Evolutionary conservation across 2,329 filamentous ascomycete species (phyloP).

Genomic region (Cercospora brassicicola): DNA sequence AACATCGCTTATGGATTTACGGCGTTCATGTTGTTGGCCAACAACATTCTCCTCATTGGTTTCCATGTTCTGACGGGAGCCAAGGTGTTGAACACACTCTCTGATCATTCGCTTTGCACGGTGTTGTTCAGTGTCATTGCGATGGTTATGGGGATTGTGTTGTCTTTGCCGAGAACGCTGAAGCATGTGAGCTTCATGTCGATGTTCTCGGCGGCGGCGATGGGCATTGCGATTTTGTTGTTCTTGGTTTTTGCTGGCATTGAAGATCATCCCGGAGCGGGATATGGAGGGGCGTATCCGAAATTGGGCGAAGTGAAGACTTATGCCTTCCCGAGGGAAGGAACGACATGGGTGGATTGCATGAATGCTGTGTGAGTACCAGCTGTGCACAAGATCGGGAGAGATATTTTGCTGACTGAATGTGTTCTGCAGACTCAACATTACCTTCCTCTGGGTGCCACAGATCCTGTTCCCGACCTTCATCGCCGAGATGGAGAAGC

Average conservation of each 20-base stretch:
- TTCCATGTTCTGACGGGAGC: constrained; percentile 54
- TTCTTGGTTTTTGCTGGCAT: constrained; percentile 54
- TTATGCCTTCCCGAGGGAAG: constrained; percentile 50
- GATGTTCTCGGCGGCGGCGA: constrained; percentile 52
- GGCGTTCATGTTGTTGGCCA: constrained; percentile 51
- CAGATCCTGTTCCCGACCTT: constrained; percentile 56
- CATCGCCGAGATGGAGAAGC: constrained; percentile 53
- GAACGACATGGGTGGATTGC: constrained; percentile 50
- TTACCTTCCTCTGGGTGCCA: constrained; percentile 53
- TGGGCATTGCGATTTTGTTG: constrained; percentile 52
- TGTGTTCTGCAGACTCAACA: constrained; percentile 36
- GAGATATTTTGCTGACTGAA: neutral
- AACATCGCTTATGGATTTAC: constrained; percentile 49
- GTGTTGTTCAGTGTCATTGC: constrained; percentile 52
- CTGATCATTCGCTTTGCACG: constrained; percentile 52
- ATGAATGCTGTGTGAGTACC: constrained; percentile 48
- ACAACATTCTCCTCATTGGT: constrained; percentile 54
- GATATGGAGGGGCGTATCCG: constrained; percentile 51
- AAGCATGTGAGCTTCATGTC: constrained; percentile 54
- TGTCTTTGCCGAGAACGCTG: constrained; percentile 50
- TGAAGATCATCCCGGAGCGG: constrained; percentile 46
- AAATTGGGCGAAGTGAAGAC: constrained; percentile 47
- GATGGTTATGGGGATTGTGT: constrained; percentile 50
- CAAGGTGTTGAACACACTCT: constrained; percentile 52
- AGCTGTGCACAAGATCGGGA: neutral